phyloP scores from a whole-genome alignment of 2,329 filamentous ascomycete genomes.

The Xylaria sp. region DNA sequence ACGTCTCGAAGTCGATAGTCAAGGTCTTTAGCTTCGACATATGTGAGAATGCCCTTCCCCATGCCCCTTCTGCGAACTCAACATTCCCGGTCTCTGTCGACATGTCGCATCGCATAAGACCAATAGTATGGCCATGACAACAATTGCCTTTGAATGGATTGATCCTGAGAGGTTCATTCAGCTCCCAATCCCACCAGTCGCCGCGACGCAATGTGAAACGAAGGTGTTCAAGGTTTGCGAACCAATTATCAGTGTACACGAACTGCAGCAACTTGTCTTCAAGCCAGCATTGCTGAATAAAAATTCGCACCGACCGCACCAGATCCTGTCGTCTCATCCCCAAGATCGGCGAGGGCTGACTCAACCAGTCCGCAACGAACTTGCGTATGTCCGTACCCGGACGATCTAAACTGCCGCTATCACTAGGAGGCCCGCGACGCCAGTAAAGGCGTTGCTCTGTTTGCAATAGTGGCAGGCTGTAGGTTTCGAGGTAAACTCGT shows the following conservation, averaged over 20 bases:
- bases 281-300: conserved; percentile 44
- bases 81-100: conserved; percentile 22
- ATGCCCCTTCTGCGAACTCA: conserved; percentile 31
- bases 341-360: conserved; percentile 22
- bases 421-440: conserved; percentile 27
- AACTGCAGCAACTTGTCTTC: conserved; percentile 40
- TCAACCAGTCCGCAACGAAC: conserved; percentile 41
- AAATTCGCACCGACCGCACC: conserved; percentile 38
- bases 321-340: conserved; percentile 30
- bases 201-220: conserved; percentile 51
- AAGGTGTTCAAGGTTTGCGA: conserved; percentile 43
- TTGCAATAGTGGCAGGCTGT: conserved; percentile 47
- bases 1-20: conserved; percentile 45
- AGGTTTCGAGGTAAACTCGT: conserved; percentile 51
- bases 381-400: conserved; percentile 36
- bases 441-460: conserved; percentile 49
- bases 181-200: conserved; percentile 54
- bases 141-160: conserved; percentile 40
- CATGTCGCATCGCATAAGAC: conserved; percentile 39
- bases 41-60: conserved; percentile 41
- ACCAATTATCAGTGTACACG: conserved; percentile 31
- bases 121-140: not conserved
- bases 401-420: conserved; percentile 18
- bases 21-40: conserved; percentile 40
- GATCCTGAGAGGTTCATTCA: conserved; percentile 44